Percentiles rank a stretch among this genome's conserved stretches.
Evolutionary conservation across 2,329 filamentous ascomycete genomes (phyloP).

Genomic region (Clonostachys rosea): DNA sequence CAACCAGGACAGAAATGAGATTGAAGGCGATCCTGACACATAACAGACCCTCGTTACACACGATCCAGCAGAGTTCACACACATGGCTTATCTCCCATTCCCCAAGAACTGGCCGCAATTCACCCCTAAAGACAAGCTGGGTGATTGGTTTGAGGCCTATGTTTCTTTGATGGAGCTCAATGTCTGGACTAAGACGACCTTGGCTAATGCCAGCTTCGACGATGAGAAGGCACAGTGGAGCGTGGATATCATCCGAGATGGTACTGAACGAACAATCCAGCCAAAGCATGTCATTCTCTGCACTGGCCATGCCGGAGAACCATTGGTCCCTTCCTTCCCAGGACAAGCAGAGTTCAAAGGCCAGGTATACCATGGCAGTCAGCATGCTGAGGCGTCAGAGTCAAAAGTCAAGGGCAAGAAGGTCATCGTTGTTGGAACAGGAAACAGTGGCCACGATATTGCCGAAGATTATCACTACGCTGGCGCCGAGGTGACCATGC

Average conservation of each 20-base stretch:
- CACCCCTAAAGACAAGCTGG: constrained; percentile 64
- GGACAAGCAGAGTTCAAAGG: constrained; percentile 56
- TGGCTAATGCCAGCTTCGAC: constrained; percentile 37
- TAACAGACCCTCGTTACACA: constrained; percentile 50
- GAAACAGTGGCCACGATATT: constrained; percentile 67
- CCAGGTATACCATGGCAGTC: constrained; percentile 56
- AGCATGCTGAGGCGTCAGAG: constrained; percentile 46
- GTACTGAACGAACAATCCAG: constrained; percentile 41
- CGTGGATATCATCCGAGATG: constrained; percentile 44
- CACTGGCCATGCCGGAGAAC: constrained; percentile 65
- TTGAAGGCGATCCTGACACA: neutral
- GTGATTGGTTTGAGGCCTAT: constrained; percentile 60
- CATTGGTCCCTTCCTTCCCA: constrained; percentile 52
- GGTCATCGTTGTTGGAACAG: constrained; percentile 61
- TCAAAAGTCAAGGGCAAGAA: constrained; percentile 45
- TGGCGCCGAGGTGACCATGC: constrained; percentile 63
- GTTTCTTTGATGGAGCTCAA: constrained; percentile 59
- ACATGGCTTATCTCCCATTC: constrained; percentile 57
- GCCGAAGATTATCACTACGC: constrained; percentile 63
- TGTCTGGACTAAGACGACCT: constrained; percentile 43
- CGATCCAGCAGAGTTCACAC: constrained; percentile 55
- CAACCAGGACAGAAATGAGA: too few relatives aligned
- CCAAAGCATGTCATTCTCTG: constrained; percentile 62
- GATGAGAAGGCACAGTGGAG: constrained; percentile 47
- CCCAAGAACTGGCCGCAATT: constrained; percentile 60